phyloP scores from a whole-genome alignment of 1,139 yeast species.

The Suhomyces bribrorum region DNA sequence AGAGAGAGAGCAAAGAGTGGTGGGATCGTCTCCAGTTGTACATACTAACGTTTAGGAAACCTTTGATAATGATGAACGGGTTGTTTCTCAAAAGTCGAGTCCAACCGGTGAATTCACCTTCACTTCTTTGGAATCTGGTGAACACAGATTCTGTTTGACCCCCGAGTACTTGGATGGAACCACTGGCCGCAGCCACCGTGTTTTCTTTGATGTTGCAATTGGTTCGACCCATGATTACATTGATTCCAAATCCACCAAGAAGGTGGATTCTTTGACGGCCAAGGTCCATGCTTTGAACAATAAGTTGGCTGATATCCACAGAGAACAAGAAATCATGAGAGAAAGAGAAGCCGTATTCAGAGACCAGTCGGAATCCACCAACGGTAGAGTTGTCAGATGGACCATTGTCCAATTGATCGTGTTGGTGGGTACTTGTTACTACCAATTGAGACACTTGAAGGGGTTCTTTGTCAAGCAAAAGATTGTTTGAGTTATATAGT shows the following conservation, averaged over 20 bases:
- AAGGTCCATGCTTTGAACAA: conserved; percentile 42
- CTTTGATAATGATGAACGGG: conserved; percentile 49
- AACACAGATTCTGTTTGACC: conserved; percentile 50
- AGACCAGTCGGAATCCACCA: conserved; percentile 50
- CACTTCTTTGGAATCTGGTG: conserved; percentile 41
- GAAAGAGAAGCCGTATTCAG: conserved; percentile 51
- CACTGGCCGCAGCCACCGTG: conserved; percentile 37
- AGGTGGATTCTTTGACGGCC: conserved; percentile 45
- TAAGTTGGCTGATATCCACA: conserved; percentile 46
- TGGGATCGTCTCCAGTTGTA: background rate
- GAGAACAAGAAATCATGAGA: conserved; percentile 50
- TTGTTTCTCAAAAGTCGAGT: conserved; percentile 41
- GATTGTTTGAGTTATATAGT: conserved; percentile 36
- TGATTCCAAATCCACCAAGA: conserved; percentile 48
- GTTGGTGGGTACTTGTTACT: conserved; percentile 49
- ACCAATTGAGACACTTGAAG: conserved; percentile 54
- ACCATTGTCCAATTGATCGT: conserved; percentile 48
- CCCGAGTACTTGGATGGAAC: conserved; percentile 45
- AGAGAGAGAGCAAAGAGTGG: no score
- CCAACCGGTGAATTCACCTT: conserved; percentile 44
- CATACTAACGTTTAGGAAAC: conserved; percentile 33
- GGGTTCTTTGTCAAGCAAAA: conserved; percentile 54
- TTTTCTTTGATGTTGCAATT: conserved; percentile 48
- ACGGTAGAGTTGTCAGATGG: conserved; percentile 50
- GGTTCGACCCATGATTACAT: conserved; percentile 52